A percentile compares a stretch with the other conserved stretches of the same genome.
phyloP scores from a whole-genome alignment of 1,284 basidiomycete species.

The Rhodotorula sp. region DNA sequence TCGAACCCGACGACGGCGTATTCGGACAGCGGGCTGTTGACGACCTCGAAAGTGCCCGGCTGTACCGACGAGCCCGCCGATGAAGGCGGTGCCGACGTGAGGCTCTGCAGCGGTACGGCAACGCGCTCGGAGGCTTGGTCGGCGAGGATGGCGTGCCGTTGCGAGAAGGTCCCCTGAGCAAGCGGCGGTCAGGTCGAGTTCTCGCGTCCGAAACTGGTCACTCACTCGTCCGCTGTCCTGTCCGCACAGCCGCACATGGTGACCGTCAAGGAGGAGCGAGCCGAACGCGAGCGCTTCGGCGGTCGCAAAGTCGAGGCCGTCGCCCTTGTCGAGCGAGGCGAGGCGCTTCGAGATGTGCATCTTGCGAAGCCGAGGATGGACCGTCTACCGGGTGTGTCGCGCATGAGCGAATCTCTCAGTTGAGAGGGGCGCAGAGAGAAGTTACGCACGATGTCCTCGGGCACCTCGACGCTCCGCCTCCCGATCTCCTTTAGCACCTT shows the following conservation, averaged over 20 bases:
- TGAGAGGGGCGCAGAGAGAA: background rate
- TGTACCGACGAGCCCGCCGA: constrained; percentile 10
- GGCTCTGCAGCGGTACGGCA: constrained; percentile 31
- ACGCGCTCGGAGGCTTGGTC: constrained; percentile 60
- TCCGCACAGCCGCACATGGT: constrained; percentile 78
- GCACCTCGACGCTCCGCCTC: constrained; percentile 67
- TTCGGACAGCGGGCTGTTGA: constrained; percentile 43
- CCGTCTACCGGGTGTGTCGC: constrained; percentile 59
- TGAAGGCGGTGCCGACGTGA: background rate
- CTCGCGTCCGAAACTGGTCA: background rate
- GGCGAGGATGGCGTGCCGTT: constrained; percentile 86
- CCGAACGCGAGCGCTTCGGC: constrained; percentile 88
- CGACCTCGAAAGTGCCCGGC: constrained; percentile 53
- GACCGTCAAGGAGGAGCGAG: constrained; percentile 73
- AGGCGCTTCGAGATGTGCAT: constrained; percentile 72
- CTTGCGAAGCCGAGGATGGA: constrained; percentile 73
- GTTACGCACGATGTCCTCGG: constrained; percentile 69
- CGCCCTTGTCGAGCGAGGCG: constrained; percentile 67
- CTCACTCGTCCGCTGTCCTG: constrained; percentile 75
- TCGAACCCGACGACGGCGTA: constrained; percentile 64
- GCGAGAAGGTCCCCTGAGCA: constrained; percentile 73
- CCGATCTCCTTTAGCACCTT: constrained; percentile 63
- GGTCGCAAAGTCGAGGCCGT: constrained; percentile 79
- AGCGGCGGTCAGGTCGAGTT: background rate
- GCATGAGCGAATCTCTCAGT: no score